These are phyloP conservation scores for Starmerella khaoyaiensis DNA, from an alignment of 805 yeast genomes.

Conservation along the genomic window DNA sequence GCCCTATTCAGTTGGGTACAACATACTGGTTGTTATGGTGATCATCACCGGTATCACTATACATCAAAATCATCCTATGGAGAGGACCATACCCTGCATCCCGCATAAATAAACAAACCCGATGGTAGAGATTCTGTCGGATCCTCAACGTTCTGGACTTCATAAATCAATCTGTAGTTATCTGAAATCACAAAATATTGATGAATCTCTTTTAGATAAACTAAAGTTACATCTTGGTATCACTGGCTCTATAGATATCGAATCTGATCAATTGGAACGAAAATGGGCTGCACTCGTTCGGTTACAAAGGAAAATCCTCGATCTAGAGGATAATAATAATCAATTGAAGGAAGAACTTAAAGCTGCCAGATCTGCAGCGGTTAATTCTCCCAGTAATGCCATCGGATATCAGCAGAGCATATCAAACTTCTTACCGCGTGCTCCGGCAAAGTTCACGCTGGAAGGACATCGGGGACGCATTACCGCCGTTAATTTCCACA, in stretches of 20 bases:
- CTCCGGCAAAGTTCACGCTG: conserved; percentile 32
- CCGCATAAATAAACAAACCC: too few relatives aligned
- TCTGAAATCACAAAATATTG: conserved; percentile 27
- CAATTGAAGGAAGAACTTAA: conserved; percentile 32
- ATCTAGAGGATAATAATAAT: conserved; percentile 47
- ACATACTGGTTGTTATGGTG: too few relatives aligned
- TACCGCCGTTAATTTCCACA: conserved; percentile 58
- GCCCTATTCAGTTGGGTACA: too few relatives aligned
- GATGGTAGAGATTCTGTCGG: conserved; percentile 26
- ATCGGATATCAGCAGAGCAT: not conserved
- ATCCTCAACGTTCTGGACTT: conserved; percentile 36
- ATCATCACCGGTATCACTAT: too few relatives aligned
- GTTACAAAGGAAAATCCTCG: conserved; percentile 57
- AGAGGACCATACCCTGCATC: too few relatives aligned
- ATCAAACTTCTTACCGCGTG: conserved; percentile 51
- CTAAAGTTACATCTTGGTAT: conserved; percentile 4
- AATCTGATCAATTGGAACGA: conserved; percentile 39
- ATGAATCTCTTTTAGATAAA: conserved; percentile 10
- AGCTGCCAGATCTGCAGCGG: conserved; percentile 19
- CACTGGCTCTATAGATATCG: conserved; percentile 14
- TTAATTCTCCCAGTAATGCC: not conserved
- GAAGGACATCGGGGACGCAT: conserved; percentile 50
- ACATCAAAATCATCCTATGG: too few relatives aligned
- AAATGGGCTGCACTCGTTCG: conserved; percentile 82
- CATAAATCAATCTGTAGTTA: conserved; percentile 39